phyloP scores from a whole-genome alignment of 169 alveolate species.

The Eimeria praecox region DNA sequence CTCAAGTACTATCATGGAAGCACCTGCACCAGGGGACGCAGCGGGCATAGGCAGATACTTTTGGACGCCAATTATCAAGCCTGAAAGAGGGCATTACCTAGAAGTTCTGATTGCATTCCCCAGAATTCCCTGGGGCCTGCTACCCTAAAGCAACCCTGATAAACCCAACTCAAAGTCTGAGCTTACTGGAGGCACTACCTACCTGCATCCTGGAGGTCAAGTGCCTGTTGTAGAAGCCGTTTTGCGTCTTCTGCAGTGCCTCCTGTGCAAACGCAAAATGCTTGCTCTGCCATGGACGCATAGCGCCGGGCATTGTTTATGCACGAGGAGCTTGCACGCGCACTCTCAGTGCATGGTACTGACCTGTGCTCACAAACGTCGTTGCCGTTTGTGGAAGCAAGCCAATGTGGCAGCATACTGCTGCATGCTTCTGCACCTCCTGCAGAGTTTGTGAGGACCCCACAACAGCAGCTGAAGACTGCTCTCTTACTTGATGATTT shows the following conservation, averaged over 20 bases:
- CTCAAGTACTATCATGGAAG: conserved; percentile 78
- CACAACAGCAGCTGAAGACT: not conserved
- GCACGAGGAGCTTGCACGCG: not conserved
- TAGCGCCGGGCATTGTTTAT: not conserved
- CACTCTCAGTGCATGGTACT: not conserved
- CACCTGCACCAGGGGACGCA: conserved; percentile 27
- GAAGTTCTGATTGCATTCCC: not conserved
- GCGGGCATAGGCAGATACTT: not conserved
- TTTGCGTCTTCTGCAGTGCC: conserved; percentile 65
- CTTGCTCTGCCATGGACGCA: not conserved
- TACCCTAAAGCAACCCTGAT: not conserved
- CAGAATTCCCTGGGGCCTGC: not conserved
- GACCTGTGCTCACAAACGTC: conserved; percentile 69
- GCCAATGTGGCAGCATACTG: conserved; percentile 82
- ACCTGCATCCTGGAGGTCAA: conserved; percentile 80
- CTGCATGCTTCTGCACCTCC: conserved; percentile 68
- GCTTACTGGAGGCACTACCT: not conserved
- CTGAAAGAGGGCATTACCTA: not conserved
- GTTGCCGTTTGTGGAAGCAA: conserved; percentile 83
- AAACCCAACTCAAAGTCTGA: not conserved
- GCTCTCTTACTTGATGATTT: not conserved
- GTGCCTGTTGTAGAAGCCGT: conserved; percentile 70
- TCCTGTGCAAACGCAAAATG: conserved; percentile 24
- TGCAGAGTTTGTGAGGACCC: not conserved
- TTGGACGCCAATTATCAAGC: too few species aligned